phyloP scores from a whole-genome alignment of 805 yeast genomes.

The Vanderwaltozyma verrucispora region DNA sequence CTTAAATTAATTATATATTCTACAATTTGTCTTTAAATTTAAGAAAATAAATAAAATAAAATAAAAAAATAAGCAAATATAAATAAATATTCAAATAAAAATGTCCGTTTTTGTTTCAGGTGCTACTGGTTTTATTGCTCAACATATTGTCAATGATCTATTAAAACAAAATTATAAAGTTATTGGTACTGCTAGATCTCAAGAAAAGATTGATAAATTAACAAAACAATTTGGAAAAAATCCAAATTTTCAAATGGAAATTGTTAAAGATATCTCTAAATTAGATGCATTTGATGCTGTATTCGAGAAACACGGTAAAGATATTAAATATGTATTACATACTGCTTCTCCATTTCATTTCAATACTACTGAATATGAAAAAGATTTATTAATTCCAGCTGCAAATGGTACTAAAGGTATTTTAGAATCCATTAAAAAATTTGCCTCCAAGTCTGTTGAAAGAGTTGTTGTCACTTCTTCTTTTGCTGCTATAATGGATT shows the following conservation, averaged over 20 bases:
- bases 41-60: no score
- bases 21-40: no score
- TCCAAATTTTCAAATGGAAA: conserved; percentile 20
- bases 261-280: conserved; percentile 29
- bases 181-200: conserved; percentile 42
- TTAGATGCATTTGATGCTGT: conserved; percentile 38
- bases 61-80: no score
- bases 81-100: conserved; percentile 1
- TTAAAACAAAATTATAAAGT: conserved; percentile 33
- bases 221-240: conserved; percentile 24
- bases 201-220: conserved; percentile 34
- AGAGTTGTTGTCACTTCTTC: conserved; percentile 48
- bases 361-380: conserved; percentile 33
- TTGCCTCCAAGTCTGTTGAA: conserved; percentile 33
- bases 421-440: conserved; percentile 33
- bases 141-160: conserved; percentile 35
- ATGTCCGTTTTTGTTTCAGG: conserved; percentile 40
- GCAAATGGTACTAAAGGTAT: conserved; percentile 41
- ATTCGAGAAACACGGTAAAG: conserved; percentile 30
- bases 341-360: conserved; percentile 39
- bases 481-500: conserved; percentile 36
- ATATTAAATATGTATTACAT: conserved; percentile 37
- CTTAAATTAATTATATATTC: no score
- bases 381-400: conserved; percentile 44
- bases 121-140: conserved; percentile 46